Base-by-base conservation (phyloP, 805 yeast species). In the Candida sithepensis region DNA sequence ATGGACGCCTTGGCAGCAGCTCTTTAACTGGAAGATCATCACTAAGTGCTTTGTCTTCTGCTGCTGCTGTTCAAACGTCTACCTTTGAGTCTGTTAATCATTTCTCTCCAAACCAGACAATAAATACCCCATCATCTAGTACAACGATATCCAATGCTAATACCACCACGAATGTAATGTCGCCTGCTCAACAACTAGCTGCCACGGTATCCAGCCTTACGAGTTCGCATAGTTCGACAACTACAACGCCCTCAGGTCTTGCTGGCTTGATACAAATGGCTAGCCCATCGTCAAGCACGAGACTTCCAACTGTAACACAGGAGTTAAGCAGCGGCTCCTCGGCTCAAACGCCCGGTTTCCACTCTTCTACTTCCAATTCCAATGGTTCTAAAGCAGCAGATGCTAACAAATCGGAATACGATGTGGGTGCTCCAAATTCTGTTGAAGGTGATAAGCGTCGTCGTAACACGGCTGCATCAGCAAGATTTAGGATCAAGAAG, bases 381-480 rank as follows among this genome's bases (percentile, higher is more conserved):
- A 8, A 8, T 26, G 30, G 10, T 26, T 26, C 8, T 26, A 30
- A 30, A 30, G 14, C 14, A n/a, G 16, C 5, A 30, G 34, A 34
- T 7, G 14, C 9, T 12, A 16, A 5, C 6, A 34, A 34, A 16
- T 34, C 38, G 4, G 38, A 34, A 3, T 7, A 13, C 6, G 38
- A 34, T n/a, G 4, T 3, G 5, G 20, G 19, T 34, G 4, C 5
- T 30, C 4, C 28, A n/a, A n/a, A n/a, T 22, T 21, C 19, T 28
- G 50, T 39, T 14, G 82, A 79, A 49, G 76, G 74, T 40, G 94
- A 86, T 60, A 92, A 88, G 68, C 78, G 96, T 52, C 80, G 85
- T 54, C 78, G 95, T 58, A 91, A 90, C 68, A 90, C 97, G 0
- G 96, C 94, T 1, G 98, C 99, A 1, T 82, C 92, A 19, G 97